Evolutionary conservation across 192 early-diverging fungal genomes (phyloP).

Genomic region (Hyaloraphidium curvatum): DNA sequence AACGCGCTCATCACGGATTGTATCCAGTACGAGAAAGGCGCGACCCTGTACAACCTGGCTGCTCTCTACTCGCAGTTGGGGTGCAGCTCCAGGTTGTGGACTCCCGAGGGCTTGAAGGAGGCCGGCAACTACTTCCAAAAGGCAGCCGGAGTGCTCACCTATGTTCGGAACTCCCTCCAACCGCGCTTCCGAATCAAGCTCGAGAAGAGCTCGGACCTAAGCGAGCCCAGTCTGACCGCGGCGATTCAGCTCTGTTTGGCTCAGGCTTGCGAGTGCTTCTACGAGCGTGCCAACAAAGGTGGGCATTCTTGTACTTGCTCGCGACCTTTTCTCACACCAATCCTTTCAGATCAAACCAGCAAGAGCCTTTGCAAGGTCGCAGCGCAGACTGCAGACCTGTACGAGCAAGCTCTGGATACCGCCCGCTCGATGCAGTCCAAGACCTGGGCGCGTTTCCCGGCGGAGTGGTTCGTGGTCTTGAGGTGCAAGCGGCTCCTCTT

Average conservation of each 20-base stretch:
- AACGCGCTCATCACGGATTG: conserved; percentile 24
- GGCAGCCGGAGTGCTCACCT: not conserved
- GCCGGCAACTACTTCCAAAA: conserved; percentile 25
- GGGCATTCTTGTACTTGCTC: not conserved
- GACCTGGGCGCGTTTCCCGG: too few species aligned
- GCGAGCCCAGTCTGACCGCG: not conserved
- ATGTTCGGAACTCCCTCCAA: not conserved
- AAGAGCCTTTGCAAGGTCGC: not conserved
- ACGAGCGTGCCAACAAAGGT: not conserved
- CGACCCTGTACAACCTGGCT: conserved; percentile 28
- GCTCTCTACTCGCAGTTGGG: conserved; percentile 26
- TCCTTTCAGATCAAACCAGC: not conserved
- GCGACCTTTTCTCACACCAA: not conserved
- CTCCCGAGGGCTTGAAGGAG: conserved; percentile 20
- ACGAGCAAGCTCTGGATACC: too few species aligned
- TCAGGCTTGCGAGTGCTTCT: not conserved
- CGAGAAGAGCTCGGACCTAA: not conserved
- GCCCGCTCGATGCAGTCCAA: too few species aligned
- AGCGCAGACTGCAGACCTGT: not conserved
- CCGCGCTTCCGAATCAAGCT: not conserved
- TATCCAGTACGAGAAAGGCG: conserved; percentile 39
- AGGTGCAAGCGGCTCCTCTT: not conserved
- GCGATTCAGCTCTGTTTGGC: not conserved
- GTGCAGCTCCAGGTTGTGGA: conserved; percentile 14
- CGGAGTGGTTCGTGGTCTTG: too few species aligned